Base-by-base conservation (phyloP, 1,139 yeast species). In the Casaregolazyma suthepensis region DNA sequence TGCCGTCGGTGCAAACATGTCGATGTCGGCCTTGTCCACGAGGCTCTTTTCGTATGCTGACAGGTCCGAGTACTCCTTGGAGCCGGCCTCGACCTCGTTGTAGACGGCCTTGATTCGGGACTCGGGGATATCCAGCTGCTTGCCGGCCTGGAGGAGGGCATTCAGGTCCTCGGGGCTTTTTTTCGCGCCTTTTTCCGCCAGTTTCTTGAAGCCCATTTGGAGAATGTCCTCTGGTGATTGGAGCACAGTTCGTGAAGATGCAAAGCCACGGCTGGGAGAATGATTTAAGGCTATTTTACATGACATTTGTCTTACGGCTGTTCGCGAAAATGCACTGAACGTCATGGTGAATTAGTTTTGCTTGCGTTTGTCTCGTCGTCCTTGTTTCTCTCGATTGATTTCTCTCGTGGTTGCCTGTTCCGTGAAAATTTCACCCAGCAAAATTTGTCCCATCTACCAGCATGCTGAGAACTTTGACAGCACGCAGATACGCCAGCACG, bases 141-240 rank as follows among this genome's bases (percentile, higher is more conserved):
- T 56, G n/a, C 66, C 73, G 15, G 72, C 72, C 4, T 58, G 49
- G 17, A 66, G 56, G 48, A 70, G 58, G 40, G 64, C 62, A 26
- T 57, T 54, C 29, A 66, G 61, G 45, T 67, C 65, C 17, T 59
- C 65, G n/a, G 64, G 64, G 17, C 66, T 57, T 55, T 68, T 68
- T 29, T 56, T 52, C 55, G 67, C 65, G 22, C 58, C 56, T 19
- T 60, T 59, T 6, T 58, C 53, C 42, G 66, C 65, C 65, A 70
- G 68, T 37, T 64, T 61, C 56, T 66, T 59, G 59, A 70, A 69
- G 4, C 72, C 72, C 52, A 60, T 56, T 29, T 63, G 58, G 37
- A 70, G 61, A 43, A 68, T 63, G 45, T 66, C 66, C 48, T 63
- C 58, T 20, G 51, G 51, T 7, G 38, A 42, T 20, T 26, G 23